These are phyloP conservation scores for Fusarium piperis DNA, from an alignment of 2,329 filamentous ascomycete genomes.

Conservation along the genomic window DNA sequence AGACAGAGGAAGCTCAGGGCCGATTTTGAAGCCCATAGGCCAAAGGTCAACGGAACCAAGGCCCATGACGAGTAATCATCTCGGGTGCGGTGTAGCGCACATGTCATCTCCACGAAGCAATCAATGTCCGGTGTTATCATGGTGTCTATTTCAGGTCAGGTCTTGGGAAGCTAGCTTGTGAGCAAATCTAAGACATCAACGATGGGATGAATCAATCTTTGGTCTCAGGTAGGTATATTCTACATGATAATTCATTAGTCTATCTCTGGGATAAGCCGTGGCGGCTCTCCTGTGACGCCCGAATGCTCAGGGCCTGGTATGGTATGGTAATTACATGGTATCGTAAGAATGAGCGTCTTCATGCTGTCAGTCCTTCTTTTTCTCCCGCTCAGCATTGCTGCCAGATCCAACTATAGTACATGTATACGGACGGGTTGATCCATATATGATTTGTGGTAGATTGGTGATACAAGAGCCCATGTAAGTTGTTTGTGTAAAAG, in stretches of 20 bases:
- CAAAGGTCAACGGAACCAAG: constrained; percentile 24
- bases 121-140: neutral
- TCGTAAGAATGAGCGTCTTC: constrained; percentile 39
- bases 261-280: constrained; percentile 22
- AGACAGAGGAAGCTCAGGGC: constrained; percentile 47
- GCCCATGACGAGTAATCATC: neutral
- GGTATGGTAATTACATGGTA: constrained; percentile 38
- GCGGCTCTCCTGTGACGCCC: constrained; percentile 12
- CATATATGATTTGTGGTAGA: constrained; percentile 9
- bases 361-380: constrained; percentile 23
- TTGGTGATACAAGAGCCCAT: constrained; percentile 28
- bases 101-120: neutral
- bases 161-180: neutral
- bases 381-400: constrained; percentile 26
- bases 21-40: constrained; percentile 70
- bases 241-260: constrained; percentile 36
- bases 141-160: constrained; percentile 8
- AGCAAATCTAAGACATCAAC: neutral
- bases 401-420: constrained; percentile 38
- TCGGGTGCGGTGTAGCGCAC: neutral
- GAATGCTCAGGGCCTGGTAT: constrained; percentile 11
- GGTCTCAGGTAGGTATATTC: constrained; percentile 12
- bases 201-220: neutral
- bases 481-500: neutral
- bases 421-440: constrained; percentile 18